Base-by-base conservation (phyloP, 805 yeast genomes). In the Saccharomycopsis sp. region DNA sequence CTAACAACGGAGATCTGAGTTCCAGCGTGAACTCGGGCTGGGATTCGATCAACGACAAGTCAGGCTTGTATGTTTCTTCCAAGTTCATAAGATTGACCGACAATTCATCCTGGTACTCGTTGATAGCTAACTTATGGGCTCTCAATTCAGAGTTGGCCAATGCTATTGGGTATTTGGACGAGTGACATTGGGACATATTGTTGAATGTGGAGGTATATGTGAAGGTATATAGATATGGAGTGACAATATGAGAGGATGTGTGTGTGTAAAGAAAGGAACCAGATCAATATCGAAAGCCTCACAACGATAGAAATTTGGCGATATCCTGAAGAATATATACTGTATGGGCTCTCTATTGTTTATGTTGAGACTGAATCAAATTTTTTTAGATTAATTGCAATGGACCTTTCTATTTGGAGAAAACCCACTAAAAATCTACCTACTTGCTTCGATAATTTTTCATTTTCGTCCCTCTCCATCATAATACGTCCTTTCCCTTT, bases 1-100 rank as follows among this genome's bases (percentile, higher is more conserved):
- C 96, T 47, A 93, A 80, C 55, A 92, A 77, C 64, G 83, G 83
- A 41, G 82, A 81, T 65, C 99, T 80, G 66, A 81, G 78, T 47
- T 73, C 72, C 67, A 79, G 73, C 47, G 79, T 77, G 73, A 88
- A 82, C 67, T 91, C 96, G 9, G 97, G 97, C 72, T 94, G 98
- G 62, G 87, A 86, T 59, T 82, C 85, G 65, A 90, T 87, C 71
- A 90, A 76, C 69, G 80, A 70, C 62, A 84, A 66, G 69, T 81
- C 78, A 14, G 92, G 87, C 60, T 73, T 76, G 51, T 54, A 34
- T 42, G 20, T 34, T 23, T 57, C 38, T 7, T 58, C 49, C 7
- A 47, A 35, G 24, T 41, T 23, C 14, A 42, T 72, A 51, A 63
- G 70, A 64, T 69, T 72, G 8, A 70, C 65, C 1, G 79, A 74